These are phyloP conservation scores for Fusarium sp. DNA, from an alignment of 2,329 filamentous ascomycete genomes.

Conservation along the genomic window DNA sequence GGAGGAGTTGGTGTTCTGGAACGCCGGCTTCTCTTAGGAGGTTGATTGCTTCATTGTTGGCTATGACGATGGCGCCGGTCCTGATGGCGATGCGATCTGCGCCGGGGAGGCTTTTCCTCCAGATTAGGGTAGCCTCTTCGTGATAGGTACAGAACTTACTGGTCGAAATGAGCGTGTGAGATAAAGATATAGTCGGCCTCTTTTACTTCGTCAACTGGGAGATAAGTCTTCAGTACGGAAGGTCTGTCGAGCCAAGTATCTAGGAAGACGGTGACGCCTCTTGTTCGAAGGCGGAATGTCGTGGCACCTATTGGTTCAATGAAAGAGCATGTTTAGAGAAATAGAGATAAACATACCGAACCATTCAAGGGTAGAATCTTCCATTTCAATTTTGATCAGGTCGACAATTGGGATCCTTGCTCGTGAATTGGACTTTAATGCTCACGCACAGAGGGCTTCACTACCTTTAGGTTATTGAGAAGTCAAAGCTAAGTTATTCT, in stretches of 20 bases:
- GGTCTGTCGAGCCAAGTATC: background rate
- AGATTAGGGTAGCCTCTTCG: no score
- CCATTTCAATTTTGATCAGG: no score
- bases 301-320: background rate
- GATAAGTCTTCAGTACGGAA: rapidly evolving
- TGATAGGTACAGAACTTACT: background rate
- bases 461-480: rapidly evolving
- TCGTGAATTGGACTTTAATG: no score
- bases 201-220: background rate
- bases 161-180: background rate
- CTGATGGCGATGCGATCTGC: conserved; percentile 2
- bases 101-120: background rate
- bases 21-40: background rate
- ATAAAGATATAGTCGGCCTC: background rate
- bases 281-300: background rate
- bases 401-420: no score
- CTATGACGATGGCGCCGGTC: background rate
- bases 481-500: rapidly evolving
- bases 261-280: background rate
- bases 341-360: rapidly evolving
- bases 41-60: background rate
- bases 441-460: background rate
- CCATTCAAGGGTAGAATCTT: background rate
- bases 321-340: rapidly evolving
- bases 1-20: background rate